Conservation (phyloP, 768 basidiomycete genomes). For the Lentinula raphanica region DNA sequence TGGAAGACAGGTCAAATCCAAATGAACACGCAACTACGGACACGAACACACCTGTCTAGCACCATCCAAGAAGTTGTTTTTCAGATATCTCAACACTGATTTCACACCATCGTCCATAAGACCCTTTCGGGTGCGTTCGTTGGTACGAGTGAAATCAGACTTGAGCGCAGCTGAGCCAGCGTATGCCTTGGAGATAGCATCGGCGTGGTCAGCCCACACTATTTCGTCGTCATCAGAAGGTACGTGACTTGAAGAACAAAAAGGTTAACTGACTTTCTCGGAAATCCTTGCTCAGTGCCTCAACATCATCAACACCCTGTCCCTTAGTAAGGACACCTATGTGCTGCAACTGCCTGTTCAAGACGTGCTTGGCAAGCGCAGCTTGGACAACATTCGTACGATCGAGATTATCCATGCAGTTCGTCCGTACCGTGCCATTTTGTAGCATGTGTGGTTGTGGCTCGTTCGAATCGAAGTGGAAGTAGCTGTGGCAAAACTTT, state of each 20-base stretch:
- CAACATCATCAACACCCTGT: slow-evolving; percentile 77
- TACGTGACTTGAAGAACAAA: slow-evolving; percentile 3
- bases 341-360: slow-evolving; percentile 71
- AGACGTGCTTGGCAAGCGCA: slow-evolving; percentile 79
- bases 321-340: slow-evolving; percentile 66
- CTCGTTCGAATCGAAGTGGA: slow-evolving; percentile 54
- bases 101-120: slow-evolving; percentile 82
- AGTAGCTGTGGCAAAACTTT: slow-evolving; percentile 56
- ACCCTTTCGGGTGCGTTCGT: slow-evolving; percentile 80
- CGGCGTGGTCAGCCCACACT: slow-evolving; percentile 99
- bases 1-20: slow-evolving; percentile 1
- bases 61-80: slow-evolving; percentile 97
- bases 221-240: background rate
- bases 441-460: slow-evolving; percentile 54
- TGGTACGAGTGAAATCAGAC: slow-evolving; percentile 93
- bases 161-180: slow-evolving; percentile 94
- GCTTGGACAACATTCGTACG: slow-evolving; percentile 97
- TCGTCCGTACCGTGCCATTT: slow-evolving; percentile 79
- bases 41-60: slow-evolving; percentile 62
- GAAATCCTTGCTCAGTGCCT: slow-evolving; percentile 75
- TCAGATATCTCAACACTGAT: slow-evolving; percentile 77
- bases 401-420: slow-evolving; percentile 97
- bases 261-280: slow-evolving; percentile 65
- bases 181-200: slow-evolving; percentile 85
- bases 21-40: background rate